Base-by-base conservation (phyloP, 768 basidiomycete genomes). In the Kockovaella imperatae region DNA sequence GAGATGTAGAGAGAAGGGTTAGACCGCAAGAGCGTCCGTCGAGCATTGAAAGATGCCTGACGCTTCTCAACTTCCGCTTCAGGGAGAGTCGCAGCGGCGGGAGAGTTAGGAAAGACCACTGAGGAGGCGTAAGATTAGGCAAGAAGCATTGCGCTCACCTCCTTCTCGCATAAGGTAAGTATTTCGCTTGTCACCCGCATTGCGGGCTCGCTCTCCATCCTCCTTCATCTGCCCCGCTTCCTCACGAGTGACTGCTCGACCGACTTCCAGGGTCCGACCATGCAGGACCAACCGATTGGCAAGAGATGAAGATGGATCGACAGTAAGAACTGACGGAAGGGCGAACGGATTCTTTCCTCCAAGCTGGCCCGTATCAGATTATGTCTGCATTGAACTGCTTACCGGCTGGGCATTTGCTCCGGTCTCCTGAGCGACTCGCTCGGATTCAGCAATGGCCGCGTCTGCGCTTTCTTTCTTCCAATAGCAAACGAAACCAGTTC, bases 1-100 rank as follows among this genome's bases (percentile, higher is more conserved):
- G 91, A 96, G 61, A 99, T 84, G 74, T 84, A 99, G 4, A 99
- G 76, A 0, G 87, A 86, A 0, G 95, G 93, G 69, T 97, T 97
- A 11, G 83, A 83, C 51, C 85, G 84, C 32, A 99, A 79, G 26
- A 96, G 77, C 0, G 80, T 74, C 34, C 84, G 78, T 13, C 95
- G 85, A 0, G 87, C 82, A 59, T 84, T 87, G 77, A 84, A 95
- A 0, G 91, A 87, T 30, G 75, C 74, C 13, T 84, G 80, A 14
- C 95, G 86, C 42, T 84, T 83, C 69, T 93, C 87, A 41, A 97
- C 70, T 58, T 97, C 93, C 15, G 80, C 76, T 5, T 80, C 71
- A 3, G 83, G 74, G 2, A 99, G 75, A 0, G 77, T 75, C 28
- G 76, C 78, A 0, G 93, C 86, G 2, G 83, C 84, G 0, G 88